Evolutionary conservation across 495 filamentous ascomycete species (phyloP), one percentile per base, ranked within the genome.

Genomic region (Penicillium daleae): DNA sequence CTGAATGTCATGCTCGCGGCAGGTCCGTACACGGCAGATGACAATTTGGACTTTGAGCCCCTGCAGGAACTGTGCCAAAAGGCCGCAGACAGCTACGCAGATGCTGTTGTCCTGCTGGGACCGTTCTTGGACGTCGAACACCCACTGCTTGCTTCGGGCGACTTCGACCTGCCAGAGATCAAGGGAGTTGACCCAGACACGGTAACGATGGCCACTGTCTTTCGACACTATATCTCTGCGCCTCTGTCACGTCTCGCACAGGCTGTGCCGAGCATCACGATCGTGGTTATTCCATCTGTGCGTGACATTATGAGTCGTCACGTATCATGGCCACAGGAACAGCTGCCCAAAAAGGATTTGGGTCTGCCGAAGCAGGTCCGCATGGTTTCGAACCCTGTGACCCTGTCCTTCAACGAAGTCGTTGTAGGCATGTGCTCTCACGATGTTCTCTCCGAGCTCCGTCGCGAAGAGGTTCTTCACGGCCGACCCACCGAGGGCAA

Each of bases 51-150:
- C 60, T 99, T 95, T 71, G 90, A 95, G 66, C 87, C 95, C 5
- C 79, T 99, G 0, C 85, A 91, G 51, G 87, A 91, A 42, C 81
- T 99, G 10, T 94, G 93, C 73, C 80, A 82, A 61, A 86, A 87
- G 65, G 93, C 93, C 24, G 87, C 86, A 29, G 87, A 90, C 56
- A 85, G 81, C 37, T 88, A 84, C 61, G 88, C 90, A 8, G 95
- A 99, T 68, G 84, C 85, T n/a, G 74, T 98, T 32, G 82, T 98
- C 17, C 80, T 99, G 26, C 76, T 85, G 48, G 95, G 95, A 0
- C 95, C 95, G 3, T 96, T 98, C 72, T 81, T 99, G 57, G 95
- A 98, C 71, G 79, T 87, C 46, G 92, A 96, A 62, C 95, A 99
- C 68, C 94, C 95, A 4, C 78, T 95, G n/a, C 83, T 99, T 53